Base-by-base conservation (phyloP, 139 green algal species). In the Chlorella ohadii region DNA sequence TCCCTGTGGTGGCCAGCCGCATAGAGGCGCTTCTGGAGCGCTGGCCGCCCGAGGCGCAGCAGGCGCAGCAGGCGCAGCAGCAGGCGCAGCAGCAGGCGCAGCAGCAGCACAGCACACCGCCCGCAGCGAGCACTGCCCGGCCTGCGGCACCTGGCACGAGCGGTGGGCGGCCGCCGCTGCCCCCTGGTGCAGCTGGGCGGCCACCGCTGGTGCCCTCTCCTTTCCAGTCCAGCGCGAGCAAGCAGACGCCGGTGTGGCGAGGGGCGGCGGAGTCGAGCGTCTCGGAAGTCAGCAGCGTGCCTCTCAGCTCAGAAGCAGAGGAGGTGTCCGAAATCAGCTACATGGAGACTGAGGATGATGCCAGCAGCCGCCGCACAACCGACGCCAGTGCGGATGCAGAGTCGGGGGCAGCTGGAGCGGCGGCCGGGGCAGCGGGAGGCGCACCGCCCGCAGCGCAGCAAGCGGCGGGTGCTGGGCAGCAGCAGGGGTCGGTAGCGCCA, bases 21-120 rank as follows among this genome's bases (percentile, higher is more conserved):
- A 72, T 93, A 7, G 84, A 93, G 66, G 72, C 70, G 66, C 59
- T 79, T 47, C 78, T 88, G 72, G 57, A 82, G 79, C 72, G 38
- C 36, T 84, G 72, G 66, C 63, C 63, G 51, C 51, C 51, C 51
- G 51, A 59, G 22, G 25, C 20, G 5, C 55, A 82, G 76, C 78
- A 65, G 41, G 44, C 72, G 12, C 28, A 47, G 56, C 31, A 72
- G 28, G 57, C 65, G 9, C 36, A 57, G 55, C 55, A 55, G 66
- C 65, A 84, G 55, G 77, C 78, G 6, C 27, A 57, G 64, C 70
- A 85, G 23, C 41, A 4, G 25, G 61, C 39, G 28, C 33, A 22
- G 51, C 51, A 59, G 51, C 20, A 57, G 74, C 33, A 33, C 16
- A 31, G 12, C 6, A 38, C 39, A 25, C 27, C 39, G 70, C n/a